Conservation (phyloP, 2,329 filamentous ascomycete species). For the Chrysoporthe cubensis region DNA sequence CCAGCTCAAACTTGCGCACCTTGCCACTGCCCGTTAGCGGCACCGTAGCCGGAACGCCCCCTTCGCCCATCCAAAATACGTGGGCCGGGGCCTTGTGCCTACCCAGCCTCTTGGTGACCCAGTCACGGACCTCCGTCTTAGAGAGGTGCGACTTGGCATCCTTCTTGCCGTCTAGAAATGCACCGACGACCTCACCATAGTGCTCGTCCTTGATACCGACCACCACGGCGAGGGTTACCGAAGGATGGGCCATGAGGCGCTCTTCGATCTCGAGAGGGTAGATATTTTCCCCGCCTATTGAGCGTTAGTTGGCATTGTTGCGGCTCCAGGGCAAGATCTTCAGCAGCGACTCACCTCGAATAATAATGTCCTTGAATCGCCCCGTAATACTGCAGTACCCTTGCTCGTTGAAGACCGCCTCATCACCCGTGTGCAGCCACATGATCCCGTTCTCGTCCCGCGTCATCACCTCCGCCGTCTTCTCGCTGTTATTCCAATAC, state of each 20-base stretch:
- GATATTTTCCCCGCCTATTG: slow-evolving; percentile 68
- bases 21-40: slow-evolving; percentile 75
- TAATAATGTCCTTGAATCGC: slow-evolving; percentile 80
- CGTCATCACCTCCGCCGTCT: slow-evolving; percentile 67
- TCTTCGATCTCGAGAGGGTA: slow-evolving; percentile 79
- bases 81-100: slow-evolving; percentile 72
- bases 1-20: slow-evolving; percentile 69
- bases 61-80: slow-evolving; percentile 75
- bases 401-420: slow-evolving; percentile 68
- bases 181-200: slow-evolving; percentile 74
- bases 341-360: slow-evolving; percentile 56
- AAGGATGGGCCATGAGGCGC: slow-evolving; percentile 66
- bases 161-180: slow-evolving; percentile 57
- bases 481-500: slow-evolving; percentile 72
- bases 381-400: slow-evolving; percentile 77
- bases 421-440: slow-evolving; percentile 72
- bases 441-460: slow-evolving; percentile 56
- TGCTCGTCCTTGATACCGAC: slow-evolving; percentile 71
- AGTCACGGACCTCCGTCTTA: slow-evolving; percentile 61
- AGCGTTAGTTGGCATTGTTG: neutral
- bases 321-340: neutral
- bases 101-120: slow-evolving; percentile 65
- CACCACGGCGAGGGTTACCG: slow-evolving; percentile 67
- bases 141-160: slow-evolving; percentile 42
- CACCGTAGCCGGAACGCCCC: slow-evolving; percentile 56